Percentiles rank a stretch among this genome's conserved stretches.
These are phyloP conservation scores for Rhododendron kiyosumense DNA, from an alignment of 148 eudicot species.

Conservation along the genomic window DNA sequence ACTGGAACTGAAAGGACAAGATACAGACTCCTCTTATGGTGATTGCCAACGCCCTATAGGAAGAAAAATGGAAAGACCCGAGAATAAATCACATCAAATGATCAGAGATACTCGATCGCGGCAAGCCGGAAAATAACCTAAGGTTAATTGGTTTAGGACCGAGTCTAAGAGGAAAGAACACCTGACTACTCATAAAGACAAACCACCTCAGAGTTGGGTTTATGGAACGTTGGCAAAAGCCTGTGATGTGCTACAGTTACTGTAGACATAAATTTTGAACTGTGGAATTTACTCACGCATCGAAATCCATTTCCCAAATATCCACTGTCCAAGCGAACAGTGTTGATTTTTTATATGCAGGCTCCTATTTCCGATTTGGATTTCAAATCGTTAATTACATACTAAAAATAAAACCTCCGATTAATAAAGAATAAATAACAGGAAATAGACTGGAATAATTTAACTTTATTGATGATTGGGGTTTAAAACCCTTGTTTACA, in stretches of 20 bases:
- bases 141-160: not conserved
- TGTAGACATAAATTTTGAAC: too few species aligned
- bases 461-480: too few species aligned
- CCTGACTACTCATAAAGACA: not conserved
- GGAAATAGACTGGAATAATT: too few species aligned
- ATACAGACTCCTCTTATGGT: not conserved
- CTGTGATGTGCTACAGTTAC: not conserved
- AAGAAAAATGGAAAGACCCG: not conserved
- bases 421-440: too few species aligned
- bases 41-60: not conserved
- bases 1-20: not conserved
- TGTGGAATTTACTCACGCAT: too few species aligned
- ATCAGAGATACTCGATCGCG: not conserved
- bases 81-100: not conserved
- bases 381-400: too few species aligned
- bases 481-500: too few species aligned
- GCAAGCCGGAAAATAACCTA: not conserved
- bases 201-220: not conserved
- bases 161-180: not conserved
- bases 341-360: too few species aligned
- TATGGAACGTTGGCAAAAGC: not conserved
- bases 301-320: too few species aligned
- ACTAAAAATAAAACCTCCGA: too few species aligned
- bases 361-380: too few species aligned
- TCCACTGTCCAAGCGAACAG: too few species aligned